phyloP scores from a whole-genome alignment of 1,284 basidiomycete genomes.

The Tetrapyrgos nigripes region DNA sequence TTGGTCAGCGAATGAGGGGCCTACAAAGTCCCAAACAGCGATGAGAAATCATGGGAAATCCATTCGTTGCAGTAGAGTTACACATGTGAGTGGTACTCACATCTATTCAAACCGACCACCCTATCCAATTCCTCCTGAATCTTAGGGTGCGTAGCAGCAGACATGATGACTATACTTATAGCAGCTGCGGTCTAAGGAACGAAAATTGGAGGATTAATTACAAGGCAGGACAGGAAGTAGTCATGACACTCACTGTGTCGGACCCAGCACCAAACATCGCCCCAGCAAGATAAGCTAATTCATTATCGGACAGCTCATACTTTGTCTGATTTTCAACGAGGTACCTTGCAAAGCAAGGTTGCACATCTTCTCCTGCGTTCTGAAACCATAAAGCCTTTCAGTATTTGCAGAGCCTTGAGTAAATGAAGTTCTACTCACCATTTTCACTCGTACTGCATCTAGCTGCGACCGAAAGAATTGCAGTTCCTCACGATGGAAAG shows the following conservation, averaged over 20 bases:
- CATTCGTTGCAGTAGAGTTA: no score
- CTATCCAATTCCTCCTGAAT: constrained; percentile 64
- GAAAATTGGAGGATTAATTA: not conserved
- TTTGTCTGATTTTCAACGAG: constrained; percentile 37
- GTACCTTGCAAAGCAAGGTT: constrained; percentile 36
- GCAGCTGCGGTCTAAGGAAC: constrained; percentile 34
- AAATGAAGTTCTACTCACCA: constrained; percentile 1
- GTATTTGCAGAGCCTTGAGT: not conserved
- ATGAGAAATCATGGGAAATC: no score
- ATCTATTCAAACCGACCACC: constrained; percentile 57
- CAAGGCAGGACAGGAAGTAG: not conserved
- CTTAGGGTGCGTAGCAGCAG: constrained; percentile 58
- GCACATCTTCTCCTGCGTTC: constrained; percentile 1
- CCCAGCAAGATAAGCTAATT: constrained; percentile 42
- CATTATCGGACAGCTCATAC: constrained; percentile 34
- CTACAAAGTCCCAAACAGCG: no score
- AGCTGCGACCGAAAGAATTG: constrained; percentile 6
- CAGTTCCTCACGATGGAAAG: constrained; percentile 6
- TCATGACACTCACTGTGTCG: constrained; percentile 27
- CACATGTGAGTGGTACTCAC: constrained; percentile 46
- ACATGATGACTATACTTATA: constrained; percentile 56
- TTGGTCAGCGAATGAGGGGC: constrained; percentile 58
- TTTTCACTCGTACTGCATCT: constrained; percentile 1
- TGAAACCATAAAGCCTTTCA: not conserved
- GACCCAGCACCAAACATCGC: constrained; percentile 45